phyloP scores from a whole-genome alignment of 2,329 filamentous ascomycete species.

The Domatiomyces catenatus region DNA sequence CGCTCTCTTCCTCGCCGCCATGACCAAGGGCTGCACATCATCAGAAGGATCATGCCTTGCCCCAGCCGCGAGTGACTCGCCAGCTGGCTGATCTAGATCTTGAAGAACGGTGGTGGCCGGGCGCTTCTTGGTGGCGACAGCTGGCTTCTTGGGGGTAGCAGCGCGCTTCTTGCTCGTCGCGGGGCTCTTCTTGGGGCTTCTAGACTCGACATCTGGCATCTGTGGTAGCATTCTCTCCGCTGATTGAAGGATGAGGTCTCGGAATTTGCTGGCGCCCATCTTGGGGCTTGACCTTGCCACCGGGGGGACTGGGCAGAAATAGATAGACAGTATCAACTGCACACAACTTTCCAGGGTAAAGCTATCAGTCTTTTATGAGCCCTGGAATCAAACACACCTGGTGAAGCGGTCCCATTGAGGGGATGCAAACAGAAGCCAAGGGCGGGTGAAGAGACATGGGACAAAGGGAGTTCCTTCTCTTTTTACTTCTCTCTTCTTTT shows the following conservation, averaged over 20 bases:
- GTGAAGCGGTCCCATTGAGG: neutral
- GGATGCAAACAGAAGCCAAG: neutral
- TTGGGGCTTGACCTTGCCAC: neutral
- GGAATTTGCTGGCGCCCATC: neutral
- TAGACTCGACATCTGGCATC: neutral
- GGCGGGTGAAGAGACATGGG: neutral
- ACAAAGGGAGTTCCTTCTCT: neutral
- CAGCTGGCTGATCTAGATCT: neutral
- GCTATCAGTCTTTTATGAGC: neutral
- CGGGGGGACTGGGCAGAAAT: neutral
- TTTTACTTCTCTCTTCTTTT: no score
- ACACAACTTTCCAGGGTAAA: neutral
- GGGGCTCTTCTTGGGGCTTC: neutral
- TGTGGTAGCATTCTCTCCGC: neutral
- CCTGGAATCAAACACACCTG: neutral
- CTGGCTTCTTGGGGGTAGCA: neutral
- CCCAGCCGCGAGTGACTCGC: neutral
- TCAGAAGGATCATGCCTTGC: neutral
- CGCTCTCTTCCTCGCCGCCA: neutral
- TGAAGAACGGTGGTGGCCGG: neutral
- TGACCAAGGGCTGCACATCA: neutral
- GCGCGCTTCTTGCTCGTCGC: neutral
- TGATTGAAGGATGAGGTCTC: neutral
- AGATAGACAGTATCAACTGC: neutral
- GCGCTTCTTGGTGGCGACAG: neutral